Percentiles rank a stretch among this genome's conserved stretches.
phyloP scores from a whole-genome alignment of 495 filamentous ascomycete species.

The Hypoxylon rickii region DNA sequence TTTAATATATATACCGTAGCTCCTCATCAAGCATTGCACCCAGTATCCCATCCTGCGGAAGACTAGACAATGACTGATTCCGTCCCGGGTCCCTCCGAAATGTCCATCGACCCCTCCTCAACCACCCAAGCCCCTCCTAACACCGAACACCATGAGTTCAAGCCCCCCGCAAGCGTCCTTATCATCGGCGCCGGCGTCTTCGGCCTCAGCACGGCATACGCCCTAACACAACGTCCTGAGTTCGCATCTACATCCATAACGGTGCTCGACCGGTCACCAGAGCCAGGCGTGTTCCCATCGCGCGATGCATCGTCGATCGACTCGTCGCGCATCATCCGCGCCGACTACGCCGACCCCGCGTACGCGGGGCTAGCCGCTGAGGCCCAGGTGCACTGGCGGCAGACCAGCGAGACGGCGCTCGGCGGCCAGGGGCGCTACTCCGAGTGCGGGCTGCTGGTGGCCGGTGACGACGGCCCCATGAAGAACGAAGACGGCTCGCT shows the following conservation, averaged over 20 bases:
- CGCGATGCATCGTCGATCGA: conserved; percentile 75
- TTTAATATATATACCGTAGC: too few relatives aligned
- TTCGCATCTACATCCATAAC: conserved; percentile 64
- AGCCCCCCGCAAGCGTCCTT: conserved; percentile 60
- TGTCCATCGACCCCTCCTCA: conserved; percentile 3
- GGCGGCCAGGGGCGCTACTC: conserved; percentile 72
- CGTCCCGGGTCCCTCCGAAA: too few relatives aligned
- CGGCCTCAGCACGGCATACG: conserved; percentile 69
- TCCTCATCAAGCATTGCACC: too few relatives aligned
- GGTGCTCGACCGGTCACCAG: conserved; percentile 68
- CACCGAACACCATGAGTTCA: background rate
- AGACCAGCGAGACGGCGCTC: conserved; percentile 50
- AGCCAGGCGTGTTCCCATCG: conserved; percentile 59
- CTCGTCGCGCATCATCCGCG: conserved; percentile 75
- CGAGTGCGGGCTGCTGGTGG: conserved; percentile 75
- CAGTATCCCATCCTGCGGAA: too few relatives aligned
- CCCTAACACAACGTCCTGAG: conserved; percentile 59
- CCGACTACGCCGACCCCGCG: conserved; percentile 76
- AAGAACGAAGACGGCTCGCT: conserved; percentile 44
- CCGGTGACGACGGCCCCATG: conserved; percentile 51
- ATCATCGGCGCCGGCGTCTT: conserved; percentile 82
- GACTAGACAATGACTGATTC: too few relatives aligned
- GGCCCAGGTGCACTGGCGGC: conserved; percentile 75
- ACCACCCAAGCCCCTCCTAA: conserved; percentile 4
- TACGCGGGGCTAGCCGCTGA: conserved; percentile 71